Percentiles rank a stretch among this genome's conserved stretches.
Conservation (phyloP, 2,329 filamentous ascomycete species). For the Sporothrix curviconia region DNA sequence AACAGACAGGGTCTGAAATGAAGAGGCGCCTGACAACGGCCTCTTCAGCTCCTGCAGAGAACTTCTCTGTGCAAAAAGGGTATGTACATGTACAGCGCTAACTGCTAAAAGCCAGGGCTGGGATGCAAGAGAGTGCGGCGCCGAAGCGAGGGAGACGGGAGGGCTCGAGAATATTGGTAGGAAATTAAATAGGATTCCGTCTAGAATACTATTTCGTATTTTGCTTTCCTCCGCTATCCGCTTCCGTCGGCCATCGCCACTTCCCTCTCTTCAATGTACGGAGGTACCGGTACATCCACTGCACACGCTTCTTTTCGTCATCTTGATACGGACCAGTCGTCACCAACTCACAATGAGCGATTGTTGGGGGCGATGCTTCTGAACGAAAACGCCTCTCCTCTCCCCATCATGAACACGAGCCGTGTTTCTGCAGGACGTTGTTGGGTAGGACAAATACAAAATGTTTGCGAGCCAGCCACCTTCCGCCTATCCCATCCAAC, state of each 20-base stretch:
- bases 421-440: neutral
- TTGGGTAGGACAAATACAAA: neutral
- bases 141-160: neutral
- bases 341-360: no score
- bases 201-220: neutral
- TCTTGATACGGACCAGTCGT: no score
- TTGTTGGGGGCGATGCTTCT: no score
- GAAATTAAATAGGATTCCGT: no score
- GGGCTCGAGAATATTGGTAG: neutral
- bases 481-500: neutral
- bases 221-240: no score
- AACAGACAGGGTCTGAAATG: neutral
- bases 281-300: no score
- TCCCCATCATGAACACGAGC: constrained; percentile 4
- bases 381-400: neutral
- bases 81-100: no score
- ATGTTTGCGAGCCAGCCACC: neutral
- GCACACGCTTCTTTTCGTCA: no score
- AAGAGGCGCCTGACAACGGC: neutral
- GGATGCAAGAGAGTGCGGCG: neutral
- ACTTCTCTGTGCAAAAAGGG: neutral
- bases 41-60: neutral
- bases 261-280: no score
- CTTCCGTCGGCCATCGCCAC: no score
- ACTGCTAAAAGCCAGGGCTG: neutral